These are phyloP conservation scores for Takashimella tepidaria DNA, from an alignment of 1,284 basidiomycete genomes.

Conservation along the genomic window DNA sequence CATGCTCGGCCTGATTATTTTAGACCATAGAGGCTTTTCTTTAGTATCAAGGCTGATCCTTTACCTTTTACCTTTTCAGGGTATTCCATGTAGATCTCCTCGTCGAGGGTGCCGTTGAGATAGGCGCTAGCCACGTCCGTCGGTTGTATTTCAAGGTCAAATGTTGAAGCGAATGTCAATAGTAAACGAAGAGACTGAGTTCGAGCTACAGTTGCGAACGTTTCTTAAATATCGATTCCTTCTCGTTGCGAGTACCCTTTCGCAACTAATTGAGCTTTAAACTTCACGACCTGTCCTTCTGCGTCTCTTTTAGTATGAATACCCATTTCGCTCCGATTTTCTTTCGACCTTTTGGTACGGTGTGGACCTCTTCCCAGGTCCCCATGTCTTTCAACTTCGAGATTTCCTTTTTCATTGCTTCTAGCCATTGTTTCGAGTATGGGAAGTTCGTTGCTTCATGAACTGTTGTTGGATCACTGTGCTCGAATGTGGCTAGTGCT, in stretches of 20 bases:
- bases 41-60: constrained; percentile 2
- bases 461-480: background rate
- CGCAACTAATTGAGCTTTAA: constrained; percentile 50
- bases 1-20: constrained; percentile 36
- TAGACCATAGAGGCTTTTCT: constrained; percentile 23
- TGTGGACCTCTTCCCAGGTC: background rate
- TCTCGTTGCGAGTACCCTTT: constrained; percentile 50
- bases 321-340: background rate
- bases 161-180: constrained; percentile 45
- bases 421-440: background rate
- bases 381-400: background rate
- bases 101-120: constrained; percentile 49
- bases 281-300: constrained; percentile 30
- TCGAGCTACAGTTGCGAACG: constrained; percentile 49
- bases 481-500: background rate
- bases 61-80: constrained; percentile 16
- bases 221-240: constrained; percentile 50
- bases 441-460: background rate
- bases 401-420: background rate
- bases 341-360: background rate
- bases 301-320: constrained; percentile 46
- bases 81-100: constrained; percentile 45
- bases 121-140: constrained; percentile 54
- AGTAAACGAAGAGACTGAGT: constrained; percentile 47
- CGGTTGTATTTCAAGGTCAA: constrained; percentile 49